Base-by-base conservation (phyloP, 2,329 filamentous ascomycete species). In the Aspergillus fumigatus region DNA sequence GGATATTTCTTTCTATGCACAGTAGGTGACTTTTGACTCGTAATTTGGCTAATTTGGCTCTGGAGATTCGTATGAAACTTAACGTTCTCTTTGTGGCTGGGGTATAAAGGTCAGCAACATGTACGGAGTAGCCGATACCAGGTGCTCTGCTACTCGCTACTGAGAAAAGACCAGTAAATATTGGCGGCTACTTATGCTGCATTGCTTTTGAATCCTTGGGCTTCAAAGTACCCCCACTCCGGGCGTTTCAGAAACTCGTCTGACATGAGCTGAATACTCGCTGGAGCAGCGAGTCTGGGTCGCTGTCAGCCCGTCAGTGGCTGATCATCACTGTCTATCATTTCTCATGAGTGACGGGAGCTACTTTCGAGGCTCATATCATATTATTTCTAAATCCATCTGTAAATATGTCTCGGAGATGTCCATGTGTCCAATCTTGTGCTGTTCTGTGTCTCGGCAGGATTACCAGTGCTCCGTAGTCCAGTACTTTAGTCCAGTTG, bases 211-310 rank as follows among this genome's bases (percentile, higher is more conserved):
- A 5, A 14, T 14, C 29, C 32, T 43, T 56, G 51, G 58, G 56
- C 58, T 17, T 38, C 14, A 51, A 56, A 10, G 40, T 38, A 52
- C 59, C 61, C 59, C 61, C 59, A 62, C 61, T 51, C 50, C 47
- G 57, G 54, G 56, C 52, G 61, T 63, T 63, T 63, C 61, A 60
- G 54, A 55, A 54, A 56, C 45, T 40, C 54, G 54, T 55, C 51
- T 47, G 51, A 50, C 50, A 51, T 47, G 45, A 45, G 38, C 40
- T 21, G 41, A 41, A 48, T 19, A 19, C 51, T 58, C 14, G 32
- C 14, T 35, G 32, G 4, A 35, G 32, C 11, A 35, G 32, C 11
- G 32, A 35, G 32, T 4, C 9, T 32, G 10, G 11, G 29, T 32
- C 29, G 29, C 32, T 35, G 14, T 7, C 32, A 35, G 14, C 11